Evolutionary conservation across 495 filamentous ascomycete species (phyloP).

Genomic region (Elasticomyces elasticus): DNA sequence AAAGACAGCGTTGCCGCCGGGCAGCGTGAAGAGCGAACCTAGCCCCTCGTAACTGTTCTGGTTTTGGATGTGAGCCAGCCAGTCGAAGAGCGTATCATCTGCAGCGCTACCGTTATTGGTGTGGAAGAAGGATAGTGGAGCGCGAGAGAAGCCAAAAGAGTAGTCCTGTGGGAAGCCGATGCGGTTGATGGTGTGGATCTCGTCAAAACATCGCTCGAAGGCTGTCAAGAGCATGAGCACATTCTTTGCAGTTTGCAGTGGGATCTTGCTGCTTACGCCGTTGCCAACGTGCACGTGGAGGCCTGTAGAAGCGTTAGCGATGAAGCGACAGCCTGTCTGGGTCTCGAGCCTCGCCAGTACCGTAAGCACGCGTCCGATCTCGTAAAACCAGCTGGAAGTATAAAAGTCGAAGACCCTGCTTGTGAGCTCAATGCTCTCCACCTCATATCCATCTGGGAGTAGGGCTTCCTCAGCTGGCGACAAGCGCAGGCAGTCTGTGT

Average conservation of each 20-base stretch:
- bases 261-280: conserved; percentile 21
- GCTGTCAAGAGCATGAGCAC: conserved; percentile 31
- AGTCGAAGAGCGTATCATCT: background rate
- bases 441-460: background rate
- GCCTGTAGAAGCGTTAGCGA: conserved; percentile 29
- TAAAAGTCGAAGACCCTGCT: conserved; percentile 3
- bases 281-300: conserved; percentile 36
- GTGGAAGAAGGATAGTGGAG: background rate
- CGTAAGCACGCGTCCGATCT: conserved; percentile 9
- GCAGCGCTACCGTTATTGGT: background rate
- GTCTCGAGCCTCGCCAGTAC: conserved; percentile 2
- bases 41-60: background rate
- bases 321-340: conserved; percentile 13
- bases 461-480: background rate
- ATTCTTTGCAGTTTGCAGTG: conserved; percentile 26
- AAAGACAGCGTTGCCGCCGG: background rate
- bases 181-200: conserved; percentile 25
- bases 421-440: conserved; percentile 8
- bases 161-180: background rate
- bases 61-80: background rate
- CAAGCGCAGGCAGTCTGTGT: background rate
- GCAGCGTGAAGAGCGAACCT: background rate
- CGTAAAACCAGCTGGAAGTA: background rate
- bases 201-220: conserved; percentile 32
- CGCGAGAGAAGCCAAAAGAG: background rate